A percentile compares a stretch with the other conserved stretches of the same genome.
Evolutionary conservation across 2,329 filamentous ascomycete genomes (phyloP).

Genomic region (Davidsoniella virescens): DNA sequence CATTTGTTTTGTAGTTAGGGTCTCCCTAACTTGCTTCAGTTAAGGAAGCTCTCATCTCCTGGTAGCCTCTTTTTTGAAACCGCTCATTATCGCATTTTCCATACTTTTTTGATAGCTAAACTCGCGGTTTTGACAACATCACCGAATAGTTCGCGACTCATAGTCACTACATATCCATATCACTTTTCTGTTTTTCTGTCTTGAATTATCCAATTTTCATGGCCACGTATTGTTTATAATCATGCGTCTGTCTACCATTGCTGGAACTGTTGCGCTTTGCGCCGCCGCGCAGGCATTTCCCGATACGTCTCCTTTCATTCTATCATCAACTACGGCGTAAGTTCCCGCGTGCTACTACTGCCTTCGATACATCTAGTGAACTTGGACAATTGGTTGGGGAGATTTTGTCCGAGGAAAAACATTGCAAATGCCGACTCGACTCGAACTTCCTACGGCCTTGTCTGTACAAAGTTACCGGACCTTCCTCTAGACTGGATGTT

Average conservation of each 20-base stretch:
- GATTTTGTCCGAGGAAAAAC: not conserved
- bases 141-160: too few species aligned
- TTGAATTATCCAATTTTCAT: not conserved
- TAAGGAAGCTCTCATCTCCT: too few species aligned
- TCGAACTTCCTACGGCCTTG: not conserved
- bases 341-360: conserved; percentile 18
- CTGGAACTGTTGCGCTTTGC: conserved; percentile 36
- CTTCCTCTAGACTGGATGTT: not conserved
- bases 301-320: conserved; percentile 76
- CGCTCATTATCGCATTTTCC: too few species aligned
- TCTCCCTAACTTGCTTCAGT: too few species aligned
- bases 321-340: conserved; percentile 74
- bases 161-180: too few species aligned
- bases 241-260: conserved; percentile 40
- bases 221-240: conserved; percentile 2
- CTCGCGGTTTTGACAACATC: too few species aligned
- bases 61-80: too few species aligned
- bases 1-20: too few species aligned
- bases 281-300: conserved; percentile 55
- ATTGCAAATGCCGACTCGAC: not conserved
- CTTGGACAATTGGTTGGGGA: not conserved
- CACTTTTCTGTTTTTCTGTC: too few species aligned
- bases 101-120: too few species aligned
- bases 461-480: not conserved
- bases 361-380: too few species aligned